These are phyloP conservation scores for Euphrasia confusa DNA, from an alignment of 257 asterid genomes.

Conservation along the genomic window DNA sequence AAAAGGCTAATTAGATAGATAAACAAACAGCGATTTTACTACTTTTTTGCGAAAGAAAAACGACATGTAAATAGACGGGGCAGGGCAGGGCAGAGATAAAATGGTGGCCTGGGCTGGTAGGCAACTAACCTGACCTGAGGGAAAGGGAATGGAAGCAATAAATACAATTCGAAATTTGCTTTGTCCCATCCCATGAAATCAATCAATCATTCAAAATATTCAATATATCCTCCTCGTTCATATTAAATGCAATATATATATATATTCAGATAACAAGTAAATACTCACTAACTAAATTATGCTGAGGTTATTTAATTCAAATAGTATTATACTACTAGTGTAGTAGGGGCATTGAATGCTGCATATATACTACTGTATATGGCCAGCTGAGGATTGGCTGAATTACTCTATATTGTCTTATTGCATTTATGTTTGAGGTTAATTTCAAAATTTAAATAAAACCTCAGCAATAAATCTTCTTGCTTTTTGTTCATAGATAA, in stretches of 20 bases:
- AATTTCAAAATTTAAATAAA: conserved; percentile 7
- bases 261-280: conserved; percentile 18
- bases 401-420: conserved; percentile 41
- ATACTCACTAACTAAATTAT: neutral
- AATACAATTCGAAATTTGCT: conserved; percentile 28
- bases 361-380: conserved; percentile 15
- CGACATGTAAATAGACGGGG: neutral
- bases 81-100: conserved; percentile 19
- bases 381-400: conserved; percentile 45
- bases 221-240: conserved; percentile 41
- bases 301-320: neutral
- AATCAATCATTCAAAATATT: conserved; percentile 38
- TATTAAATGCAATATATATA: conserved; percentile 22
- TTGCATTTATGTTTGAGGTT: conserved; percentile 33
- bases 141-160: conserved; percentile 39
- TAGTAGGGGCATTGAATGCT: conserved; percentile 45
- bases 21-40: too few relatives aligned
- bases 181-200: conserved; percentile 21
- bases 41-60: too few relatives aligned
- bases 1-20: too few relatives aligned
- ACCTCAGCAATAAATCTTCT: conserved; percentile 9
- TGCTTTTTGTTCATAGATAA: conserved; percentile 14
- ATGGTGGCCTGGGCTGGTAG: neutral
- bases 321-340: neutral
- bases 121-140: conserved; percentile 24